Evolutionary conservation across 345 rosid species (phyloP), one percentile per base, ranked within the genome.

Genomic region (Melastoma malabathricum): DNA sequence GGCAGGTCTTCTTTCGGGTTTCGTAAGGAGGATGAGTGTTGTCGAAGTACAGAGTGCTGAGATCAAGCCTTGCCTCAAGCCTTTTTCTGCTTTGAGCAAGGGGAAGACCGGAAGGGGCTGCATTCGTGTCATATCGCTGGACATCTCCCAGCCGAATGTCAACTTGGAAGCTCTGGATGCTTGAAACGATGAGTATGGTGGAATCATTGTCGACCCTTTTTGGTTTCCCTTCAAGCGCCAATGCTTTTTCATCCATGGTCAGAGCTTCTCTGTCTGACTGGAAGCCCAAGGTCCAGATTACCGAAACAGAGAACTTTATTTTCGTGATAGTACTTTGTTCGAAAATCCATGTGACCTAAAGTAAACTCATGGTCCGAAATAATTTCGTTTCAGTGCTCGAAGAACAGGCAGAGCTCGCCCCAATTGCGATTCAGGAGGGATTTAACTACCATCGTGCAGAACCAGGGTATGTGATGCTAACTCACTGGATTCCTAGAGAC

Each of bases 361-460:
- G 41, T 34, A 6, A 34, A 34, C 38, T 34, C 9, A 5, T 34
- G 41, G 12, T 34, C 41, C 12, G 12, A 8, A 34, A 34, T 34
- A 9, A 34, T 34, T 34, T 34, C 2, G 2, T 34, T 55, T 50
- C 56, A 78, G 74, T 78, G 59, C 50, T 54, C 3, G 39, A 51
- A 46, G 55, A 63, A 23, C 74, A 70, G 59, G 72, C 69, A n/a
- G 70, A 72, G 43, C 72, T 78, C 18, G 63, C 72, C 51, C 83
- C 80, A 10, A 62, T 72, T 59, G 80, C 80, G 22, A 64, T 78
- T 23, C 61, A 71, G 80, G 73, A 65, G 59, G 80, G 82, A 23
- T 76, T 76, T 18, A 57, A 50, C 7, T 80, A 60, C 57, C 82
- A 72, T 56, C 78, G 76, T n/a, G 78, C 80, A 2, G 80, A 76